phyloP scores from a whole-genome alignment of 2,329 filamentous ascomycete genomes.

The Fusarium burgessii region DNA sequence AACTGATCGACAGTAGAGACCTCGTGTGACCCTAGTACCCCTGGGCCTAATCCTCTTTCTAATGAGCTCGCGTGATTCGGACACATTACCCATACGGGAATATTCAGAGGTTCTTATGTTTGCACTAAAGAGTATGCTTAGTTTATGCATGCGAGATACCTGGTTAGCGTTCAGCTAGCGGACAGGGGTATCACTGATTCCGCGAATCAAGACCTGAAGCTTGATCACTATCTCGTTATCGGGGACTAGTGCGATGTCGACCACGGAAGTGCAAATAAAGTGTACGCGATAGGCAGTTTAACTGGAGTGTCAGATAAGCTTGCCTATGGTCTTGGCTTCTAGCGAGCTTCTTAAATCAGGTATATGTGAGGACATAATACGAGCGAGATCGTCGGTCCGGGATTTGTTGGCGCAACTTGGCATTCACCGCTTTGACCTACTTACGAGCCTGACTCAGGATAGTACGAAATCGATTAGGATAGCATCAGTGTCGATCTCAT shows the following conservation, averaged over 20 bases:
- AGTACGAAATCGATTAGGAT: background rate
- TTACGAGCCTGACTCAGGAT: background rate
- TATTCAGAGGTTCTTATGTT: slow-evolving; percentile 29
- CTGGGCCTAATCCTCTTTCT: slow-evolving; percentile 2
- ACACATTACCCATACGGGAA: slow-evolving; percentile 27
- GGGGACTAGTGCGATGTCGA: slow-evolving; percentile 18
- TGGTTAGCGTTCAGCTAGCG: slow-evolving; percentile 14
- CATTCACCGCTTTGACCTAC: slow-evolving; percentile 17
- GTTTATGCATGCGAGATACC: slow-evolving; percentile 27
- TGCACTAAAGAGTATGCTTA: slow-evolving; percentile 29
- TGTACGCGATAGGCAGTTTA: background rate
- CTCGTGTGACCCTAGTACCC: slow-evolving; percentile 19
- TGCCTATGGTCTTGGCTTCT: background rate
- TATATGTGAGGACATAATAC: slow-evolving; percentile 7
- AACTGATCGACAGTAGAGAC: slow-evolving; percentile 10
- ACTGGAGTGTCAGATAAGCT: slow-evolving; percentile 13
- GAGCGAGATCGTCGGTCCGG: slow-evolving; percentile 6
- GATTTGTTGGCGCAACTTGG: background rate
- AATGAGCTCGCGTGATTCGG: slow-evolving; percentile 27
- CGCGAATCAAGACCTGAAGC: slow-evolving; percentile 16
- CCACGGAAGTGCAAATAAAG: background rate
- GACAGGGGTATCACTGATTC: slow-evolving; percentile 9
- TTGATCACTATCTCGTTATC: slow-evolving; percentile 20
- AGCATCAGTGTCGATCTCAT: background rate
- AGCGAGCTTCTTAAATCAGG: slow-evolving; percentile 13